Percentiles rank a stretch among this genome's conserved stretches.
These are phyloP conservation scores for Trypanosoma rangeli DNA, from an alignment of 208 protist genomes.

Conservation along the genomic window DNA sequence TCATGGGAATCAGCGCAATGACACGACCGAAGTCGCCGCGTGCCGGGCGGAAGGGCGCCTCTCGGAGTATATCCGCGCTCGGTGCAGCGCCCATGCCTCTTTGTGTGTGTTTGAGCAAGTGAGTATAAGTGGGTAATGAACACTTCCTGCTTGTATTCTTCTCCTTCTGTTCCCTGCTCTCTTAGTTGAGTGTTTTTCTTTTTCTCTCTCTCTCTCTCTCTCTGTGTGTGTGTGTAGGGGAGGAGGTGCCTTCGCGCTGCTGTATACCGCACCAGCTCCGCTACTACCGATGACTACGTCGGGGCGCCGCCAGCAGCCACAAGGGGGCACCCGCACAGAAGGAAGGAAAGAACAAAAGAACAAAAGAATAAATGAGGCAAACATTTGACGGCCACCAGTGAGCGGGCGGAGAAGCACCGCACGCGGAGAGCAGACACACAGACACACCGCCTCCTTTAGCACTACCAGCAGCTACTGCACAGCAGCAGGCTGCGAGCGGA, in stretches of 20 bases:
- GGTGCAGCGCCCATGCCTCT: slow-evolving; percentile 67
- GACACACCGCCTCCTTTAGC: no score
- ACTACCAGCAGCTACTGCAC: no score
- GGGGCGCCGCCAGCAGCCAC: no score
- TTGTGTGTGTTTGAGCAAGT: neutral
- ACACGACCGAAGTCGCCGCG: slow-evolving; percentile 31
- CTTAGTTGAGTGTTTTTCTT: neutral
- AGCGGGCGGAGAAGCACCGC: no score
- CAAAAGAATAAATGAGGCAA: neutral
- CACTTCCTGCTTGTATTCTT: slow-evolving; percentile 12
- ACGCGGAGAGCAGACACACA: no score
- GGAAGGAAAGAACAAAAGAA: neutral
- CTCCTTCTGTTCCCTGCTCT: neutral
- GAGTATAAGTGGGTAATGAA: no score
- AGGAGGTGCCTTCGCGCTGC: neutral
- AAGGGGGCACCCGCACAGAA: no score
- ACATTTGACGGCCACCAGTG: neutral
- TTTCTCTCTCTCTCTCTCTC: neutral
- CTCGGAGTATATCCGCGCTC: slow-evolving; percentile 46
- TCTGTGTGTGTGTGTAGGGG: neutral
- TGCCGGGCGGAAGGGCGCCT: slow-evolving; percentile 46
- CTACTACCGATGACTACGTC: neutral
- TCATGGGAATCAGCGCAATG: slow-evolving; percentile 53
- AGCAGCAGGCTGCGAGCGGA: no score
- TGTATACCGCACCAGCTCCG: neutral